Conservation (phyloP, 495 filamentous ascomycete species). For the Penicillium arizonense region DNA sequence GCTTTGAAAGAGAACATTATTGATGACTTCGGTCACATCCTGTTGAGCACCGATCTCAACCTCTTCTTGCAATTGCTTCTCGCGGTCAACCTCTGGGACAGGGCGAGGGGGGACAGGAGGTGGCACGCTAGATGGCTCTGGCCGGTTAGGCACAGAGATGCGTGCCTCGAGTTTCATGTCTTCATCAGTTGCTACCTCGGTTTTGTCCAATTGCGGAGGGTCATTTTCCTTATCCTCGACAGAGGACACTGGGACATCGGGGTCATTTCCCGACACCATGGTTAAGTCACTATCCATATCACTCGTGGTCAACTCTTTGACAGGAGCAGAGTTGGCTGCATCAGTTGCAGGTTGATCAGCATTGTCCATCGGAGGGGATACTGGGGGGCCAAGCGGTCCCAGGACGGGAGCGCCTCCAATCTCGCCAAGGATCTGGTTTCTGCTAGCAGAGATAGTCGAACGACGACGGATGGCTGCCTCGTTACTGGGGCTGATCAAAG, state of each 20-base stretch:
- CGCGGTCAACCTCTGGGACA: slow-evolving; percentile 28
- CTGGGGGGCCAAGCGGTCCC: slow-evolving; percentile 51
- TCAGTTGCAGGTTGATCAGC: not conserved
- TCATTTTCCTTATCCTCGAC: slow-evolving; percentile 46
- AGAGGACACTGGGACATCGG: slow-evolving; percentile 20
- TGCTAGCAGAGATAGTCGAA: slow-evolving; percentile 48
- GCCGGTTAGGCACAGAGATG: not conserved
- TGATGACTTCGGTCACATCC: slow-evolving; percentile 94
- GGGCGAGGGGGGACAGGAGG: slow-evolving; percentile 51
- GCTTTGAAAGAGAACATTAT: slow-evolving; percentile 85
- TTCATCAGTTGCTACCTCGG: slow-evolving; percentile 9
- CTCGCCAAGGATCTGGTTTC: slow-evolving; percentile 45
- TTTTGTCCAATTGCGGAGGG: slow-evolving; percentile 20
- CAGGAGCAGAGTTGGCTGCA: slow-evolving; percentile 8
- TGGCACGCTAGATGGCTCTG: slow-evolving; percentile 28
- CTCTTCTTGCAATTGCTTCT: slow-evolving; percentile 49
- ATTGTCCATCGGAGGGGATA: slow-evolving; percentile 7
- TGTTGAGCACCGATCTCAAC: slow-evolving; percentile 69
- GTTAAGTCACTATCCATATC: slow-evolving; percentile 51
- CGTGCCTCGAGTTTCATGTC: not conserved
- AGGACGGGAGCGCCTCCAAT: slow-evolving; percentile 50
- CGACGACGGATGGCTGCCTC: slow-evolving; percentile 56
- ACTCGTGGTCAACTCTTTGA: slow-evolving; percentile 18
- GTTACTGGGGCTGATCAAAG: slow-evolving; percentile 62
- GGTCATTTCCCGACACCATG: slow-evolving; percentile 41